Evolutionary conservation across 805 yeast genomes (phyloP).

Genomic region (Saccharomyces paradoxus): DNA sequence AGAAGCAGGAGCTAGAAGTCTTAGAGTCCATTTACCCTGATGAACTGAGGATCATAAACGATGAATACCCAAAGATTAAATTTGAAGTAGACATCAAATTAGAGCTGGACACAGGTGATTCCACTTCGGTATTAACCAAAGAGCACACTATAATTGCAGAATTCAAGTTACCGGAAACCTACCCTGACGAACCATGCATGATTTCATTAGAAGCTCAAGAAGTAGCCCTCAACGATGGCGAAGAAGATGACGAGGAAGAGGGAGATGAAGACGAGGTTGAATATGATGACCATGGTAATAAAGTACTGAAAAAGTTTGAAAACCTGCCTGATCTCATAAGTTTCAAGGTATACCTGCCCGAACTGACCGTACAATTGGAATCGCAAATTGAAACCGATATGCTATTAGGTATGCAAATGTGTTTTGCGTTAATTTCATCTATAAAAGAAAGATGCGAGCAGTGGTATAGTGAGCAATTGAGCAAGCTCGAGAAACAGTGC

Average conservation of each 20-base stretch:
- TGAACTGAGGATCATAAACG: slow-evolving; percentile 45
- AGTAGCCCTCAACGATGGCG: slow-evolving; percentile 24
- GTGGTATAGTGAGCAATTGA: slow-evolving; percentile 51
- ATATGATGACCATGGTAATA: slow-evolving; percentile 41
- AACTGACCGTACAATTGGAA: slow-evolving; percentile 30
- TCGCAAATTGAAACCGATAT: slow-evolving; percentile 43
- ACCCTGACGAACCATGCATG: slow-evolving; percentile 75
- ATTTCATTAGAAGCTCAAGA: slow-evolving; percentile 37
- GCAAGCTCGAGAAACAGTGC: slow-evolving; percentile 44
- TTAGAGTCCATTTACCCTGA: slow-evolving; percentile 90
- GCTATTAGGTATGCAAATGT: slow-evolving; percentile 84
- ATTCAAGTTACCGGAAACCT: slow-evolving; percentile 67
- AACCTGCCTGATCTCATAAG: slow-evolving; percentile 51
- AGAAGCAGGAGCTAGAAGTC: slow-evolving; percentile 81
- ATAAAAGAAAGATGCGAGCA: slow-evolving; percentile 77
- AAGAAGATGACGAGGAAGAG: slow-evolving; percentile 31
- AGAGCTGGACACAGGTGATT: slow-evolving; percentile 41
- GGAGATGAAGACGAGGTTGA: slow-evolving; percentile 32
- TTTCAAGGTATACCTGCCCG: slow-evolving; percentile 40
- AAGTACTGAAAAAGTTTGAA: slow-evolving; percentile 38
- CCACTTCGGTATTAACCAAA: slow-evolving; percentile 36
- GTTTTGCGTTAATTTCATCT: slow-evolving; percentile 68
- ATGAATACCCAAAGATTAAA: slow-evolving; percentile 39
- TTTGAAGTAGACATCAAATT: slow-evolving; percentile 42
- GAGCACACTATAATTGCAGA: slow-evolving; percentile 47